These are phyloP conservation scores for Lactarius sp. DNA, from an alignment of 768 basidiomycete species.

Conservation along the genomic window DNA sequence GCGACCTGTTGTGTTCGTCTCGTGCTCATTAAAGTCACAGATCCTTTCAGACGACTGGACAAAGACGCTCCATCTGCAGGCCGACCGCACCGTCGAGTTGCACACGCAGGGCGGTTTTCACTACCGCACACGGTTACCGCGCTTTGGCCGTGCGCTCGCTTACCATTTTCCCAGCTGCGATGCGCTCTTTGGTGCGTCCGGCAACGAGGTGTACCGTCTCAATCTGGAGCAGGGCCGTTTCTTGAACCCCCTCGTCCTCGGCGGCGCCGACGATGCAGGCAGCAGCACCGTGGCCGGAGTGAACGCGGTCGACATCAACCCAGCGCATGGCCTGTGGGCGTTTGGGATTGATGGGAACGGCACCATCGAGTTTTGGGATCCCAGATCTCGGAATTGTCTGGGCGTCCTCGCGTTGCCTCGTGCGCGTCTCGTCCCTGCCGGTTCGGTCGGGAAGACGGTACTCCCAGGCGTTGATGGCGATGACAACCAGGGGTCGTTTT, in stretches of 20 bases:
- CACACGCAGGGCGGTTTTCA: constrained; percentile 94
- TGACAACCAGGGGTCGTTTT: constrained; percentile 39
- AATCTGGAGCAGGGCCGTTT: constrained; percentile 96
- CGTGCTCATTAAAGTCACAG: constrained; percentile 36
- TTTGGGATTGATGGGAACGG: constrained; percentile 88
- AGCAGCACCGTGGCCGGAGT: constrained; percentile 71
- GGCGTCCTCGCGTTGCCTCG: constrained; percentile 62
- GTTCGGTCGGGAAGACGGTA: constrained; percentile 31
- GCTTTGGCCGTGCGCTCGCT: constrained; percentile 85
- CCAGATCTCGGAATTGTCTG: constrained; percentile 70
- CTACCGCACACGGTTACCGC: constrained; percentile 90
- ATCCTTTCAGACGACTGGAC: constrained; percentile 98
- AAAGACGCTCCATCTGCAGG: constrained; percentile 94
- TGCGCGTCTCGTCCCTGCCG: constrained; percentile 44
- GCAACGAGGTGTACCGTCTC: constrained; percentile 84
- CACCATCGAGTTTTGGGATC: constrained; percentile 95
- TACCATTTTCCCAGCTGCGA: constrained; percentile 96
- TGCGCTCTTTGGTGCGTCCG: constrained; percentile 77
- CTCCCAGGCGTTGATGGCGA: constrained; percentile 38
- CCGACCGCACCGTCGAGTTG: constrained; percentile 88
- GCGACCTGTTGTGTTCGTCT: background rate
- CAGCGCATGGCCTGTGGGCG: constrained; percentile 83
- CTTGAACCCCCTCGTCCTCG: constrained; percentile 70
- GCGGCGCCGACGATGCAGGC: constrained; percentile 43
- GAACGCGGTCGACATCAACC: constrained; percentile 89